Base-by-base conservation (phyloP, 495 filamentous ascomycete genomes). In the Hypoxylon perforatum region DNA sequence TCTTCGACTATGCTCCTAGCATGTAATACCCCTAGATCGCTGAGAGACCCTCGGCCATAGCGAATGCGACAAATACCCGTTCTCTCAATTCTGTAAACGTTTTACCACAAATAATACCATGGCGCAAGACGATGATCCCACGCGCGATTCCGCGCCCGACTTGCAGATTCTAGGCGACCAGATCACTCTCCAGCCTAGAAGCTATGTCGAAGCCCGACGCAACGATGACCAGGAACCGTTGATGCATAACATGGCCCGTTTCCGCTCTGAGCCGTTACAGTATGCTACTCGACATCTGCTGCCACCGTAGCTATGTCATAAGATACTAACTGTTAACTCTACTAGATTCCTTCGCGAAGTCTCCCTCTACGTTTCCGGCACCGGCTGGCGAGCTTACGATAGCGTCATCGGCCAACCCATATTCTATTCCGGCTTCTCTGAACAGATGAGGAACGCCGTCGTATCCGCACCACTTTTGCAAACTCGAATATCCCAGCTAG, bases 331-430 rank as follows among this genome's bases (percentile, higher is more conserved):
- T 89, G 86, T 14, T 25, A 3, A 17, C 9, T 11, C 17, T 35
- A 76, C 89, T 72, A 90, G 92, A 57, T 97, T 97, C 77, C 87
- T 99, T 30, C 91, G 93, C 58, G 94, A 99, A 81, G 89, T 98
- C 61, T 92, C 89, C 55, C 81, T 96, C 44, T 91, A 97, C 76
- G 90, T 97, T 64, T 92, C 90, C 4, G 95, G 95, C 52, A 90
- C 90, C 3, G 93, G 92, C 55, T 99, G 95, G 95, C 88, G 95
- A 53, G 90, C 90, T 61, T 99, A 99, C 81, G 92, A 97, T 75
- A 81, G 91, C 54, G 84, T 92, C 63, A 87, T 97, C 65, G 95
- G 95, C 11, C 94, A 97, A 75, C 91, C 92, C 0, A 89, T 97
- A 35, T 98, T 93, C 82, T 98, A 97, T 75, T 78, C 88, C 5